phyloP scores from a whole-genome alignment of 2,329 filamentous ascomycete species.

The Penicillium sp. region DNA sequence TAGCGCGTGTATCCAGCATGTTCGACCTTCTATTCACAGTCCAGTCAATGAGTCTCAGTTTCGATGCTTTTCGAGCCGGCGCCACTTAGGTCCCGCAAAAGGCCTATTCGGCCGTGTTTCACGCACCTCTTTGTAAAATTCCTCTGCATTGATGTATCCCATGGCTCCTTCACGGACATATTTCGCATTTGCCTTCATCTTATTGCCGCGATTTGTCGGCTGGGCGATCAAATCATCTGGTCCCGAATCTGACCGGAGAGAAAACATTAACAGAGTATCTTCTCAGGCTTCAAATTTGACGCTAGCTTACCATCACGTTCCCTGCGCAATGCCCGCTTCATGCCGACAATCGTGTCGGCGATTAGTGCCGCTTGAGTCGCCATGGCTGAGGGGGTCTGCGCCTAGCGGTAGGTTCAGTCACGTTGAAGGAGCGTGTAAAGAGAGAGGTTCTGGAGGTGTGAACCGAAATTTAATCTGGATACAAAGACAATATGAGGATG shows the following conservation, averaged over 20 bases:
- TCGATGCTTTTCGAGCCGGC: constrained; percentile 4
- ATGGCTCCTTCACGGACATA: constrained; percentile 56
- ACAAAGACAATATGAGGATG: not conserved
- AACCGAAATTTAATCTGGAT: not conserved
- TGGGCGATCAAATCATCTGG: constrained; percentile 55
- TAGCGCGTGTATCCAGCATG: constrained; percentile 62
- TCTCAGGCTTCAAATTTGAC: not conserved
- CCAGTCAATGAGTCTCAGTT: constrained; percentile 9
- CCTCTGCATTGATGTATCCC: constrained; percentile 50
- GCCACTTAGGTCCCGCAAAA: not conserved
- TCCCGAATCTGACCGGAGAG: constrained; percentile 30
- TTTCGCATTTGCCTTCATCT: constrained; percentile 57
- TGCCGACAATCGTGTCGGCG: constrained; percentile 54
- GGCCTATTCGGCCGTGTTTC: not conserved
- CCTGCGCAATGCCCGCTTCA: constrained; percentile 53
- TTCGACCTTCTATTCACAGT: constrained; percentile 52
- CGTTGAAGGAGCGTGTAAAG: constrained; percentile 10
- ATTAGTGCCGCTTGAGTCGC: constrained; percentile 46
- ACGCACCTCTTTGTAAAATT: constrained; percentile 56
- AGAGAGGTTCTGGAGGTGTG: not conserved
- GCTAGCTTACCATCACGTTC: constrained; percentile 43
- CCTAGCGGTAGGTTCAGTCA: constrained; percentile 14
- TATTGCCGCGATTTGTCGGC: constrained; percentile 60
- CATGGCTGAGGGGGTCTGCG: constrained; percentile 31
- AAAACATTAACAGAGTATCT: constrained; percentile 11